Base-by-base conservation (phyloP, 2,329 filamentous ascomycete genomes). In the Paraphaeosphaeria sporulosa region DNA sequence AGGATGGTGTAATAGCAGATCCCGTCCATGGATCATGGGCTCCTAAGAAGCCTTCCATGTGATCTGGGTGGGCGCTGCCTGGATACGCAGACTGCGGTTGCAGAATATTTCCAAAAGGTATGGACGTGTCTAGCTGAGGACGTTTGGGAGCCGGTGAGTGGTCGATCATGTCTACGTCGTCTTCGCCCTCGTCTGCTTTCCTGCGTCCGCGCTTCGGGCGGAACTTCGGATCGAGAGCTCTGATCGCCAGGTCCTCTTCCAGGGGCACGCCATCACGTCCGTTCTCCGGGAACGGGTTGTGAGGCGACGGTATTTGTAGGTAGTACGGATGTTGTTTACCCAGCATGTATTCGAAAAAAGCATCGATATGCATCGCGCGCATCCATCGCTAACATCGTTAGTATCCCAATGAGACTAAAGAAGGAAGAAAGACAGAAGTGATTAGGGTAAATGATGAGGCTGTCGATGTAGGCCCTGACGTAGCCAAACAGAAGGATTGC, bases 321-420 rank as follows among this genome's bases (percentile, higher is more conserved):
- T 90, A 96, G 77, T 97, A 97, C 0, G 87, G 80, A 76, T 96
- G 93, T 27, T 86, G 82, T 64, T 93, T 93, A 51, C 88, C 87
- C 63, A 94, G 84, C 21, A 96, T 86, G 75, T 93, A 97, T 75
- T 96, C 93, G 71, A 97, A 97, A 76, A 97, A 97, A 12, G 93
- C 91, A 82, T 96, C 92, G 55, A 97, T 88, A 75, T 97, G 94
- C 90, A 96, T 94, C 5, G 93, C 94, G 75, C 93, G 92, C 92
- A 97, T 95, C 94, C 94, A 97, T 73, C 94, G 89, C 91, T 92
- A 60, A 70, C 42, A 32, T 27, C 49, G 58, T 50, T 38, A 55
- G 64, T 55, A 70, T 49, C 21, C 38, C 7, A 64, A 56, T 43
- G 42, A 36, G 13, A 34, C 9, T 1, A 0, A 23, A 46, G 7